Percentiles rank a stretch among this genome's conserved stretches.
phyloP scores from a whole-genome alignment of 352 stramenopile genomes.

The Phytophthora megakarya region DNA sequence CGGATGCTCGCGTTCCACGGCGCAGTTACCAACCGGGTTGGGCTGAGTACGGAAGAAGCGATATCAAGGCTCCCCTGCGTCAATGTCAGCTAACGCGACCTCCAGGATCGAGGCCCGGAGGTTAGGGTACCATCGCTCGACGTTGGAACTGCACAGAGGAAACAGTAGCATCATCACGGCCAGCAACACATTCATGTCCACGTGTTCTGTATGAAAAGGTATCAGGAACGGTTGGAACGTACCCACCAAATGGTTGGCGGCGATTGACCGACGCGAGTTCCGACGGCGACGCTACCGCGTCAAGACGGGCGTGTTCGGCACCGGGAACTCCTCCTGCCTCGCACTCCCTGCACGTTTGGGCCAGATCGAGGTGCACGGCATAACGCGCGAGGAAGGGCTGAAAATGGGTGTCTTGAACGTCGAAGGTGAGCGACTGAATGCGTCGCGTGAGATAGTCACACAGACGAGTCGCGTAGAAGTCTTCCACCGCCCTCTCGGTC shows the following conservation, averaged over 20 bases:
- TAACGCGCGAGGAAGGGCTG: neutral
- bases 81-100: neutral
- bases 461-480: too few relatives aligned
- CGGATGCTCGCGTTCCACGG: neutral
- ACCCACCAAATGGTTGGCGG: neutral
- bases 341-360: constrained; percentile 21
- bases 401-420: neutral
- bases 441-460: too few relatives aligned
- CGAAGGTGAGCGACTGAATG: too few relatives aligned
- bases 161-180: constrained; percentile 4
- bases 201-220: neutral
- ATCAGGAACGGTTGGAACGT: neutral
- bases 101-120: neutral
- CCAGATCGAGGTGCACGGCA: neutral
- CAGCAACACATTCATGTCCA: constrained; percentile 9
- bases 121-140: neutral
- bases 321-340: neutral
- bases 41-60: neutral
- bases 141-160: neutral
- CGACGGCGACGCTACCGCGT: neutral
- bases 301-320: neutral
- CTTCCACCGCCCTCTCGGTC: too few relatives aligned
- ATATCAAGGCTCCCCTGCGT: constrained; percentile 1
- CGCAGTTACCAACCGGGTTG: neutral
- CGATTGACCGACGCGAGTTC: neutral